A percentile compares a stretch with the other conserved stretches of the same genome.
Evolutionary conservation across 2,329 filamentous ascomycete species (phyloP).

Genomic region (Alternaria incomplexa): DNA sequence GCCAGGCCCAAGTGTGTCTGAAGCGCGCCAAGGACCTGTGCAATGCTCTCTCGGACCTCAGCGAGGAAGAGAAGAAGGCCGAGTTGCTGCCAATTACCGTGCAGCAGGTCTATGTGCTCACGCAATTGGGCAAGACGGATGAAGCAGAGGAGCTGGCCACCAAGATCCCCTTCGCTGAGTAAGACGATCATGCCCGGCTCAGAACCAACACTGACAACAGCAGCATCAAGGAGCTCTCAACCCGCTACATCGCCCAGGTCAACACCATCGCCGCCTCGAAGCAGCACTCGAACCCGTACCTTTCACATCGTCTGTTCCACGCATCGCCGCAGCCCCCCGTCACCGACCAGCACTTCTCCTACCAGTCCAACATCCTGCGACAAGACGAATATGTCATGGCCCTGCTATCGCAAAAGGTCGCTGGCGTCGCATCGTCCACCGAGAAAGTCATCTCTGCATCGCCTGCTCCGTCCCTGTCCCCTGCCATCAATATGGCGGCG

Average conservation of each 20-base stretch:
- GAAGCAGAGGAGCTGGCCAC: conserved; percentile 70
- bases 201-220: conserved; percentile 18
- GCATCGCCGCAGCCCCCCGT: conserved; percentile 59
- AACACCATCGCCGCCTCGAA: conserved; percentile 63
- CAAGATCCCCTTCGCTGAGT: conserved; percentile 68
- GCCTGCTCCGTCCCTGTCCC: conserved; percentile 54
- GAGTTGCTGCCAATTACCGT: conserved; percentile 78
- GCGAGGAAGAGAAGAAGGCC: conserved; percentile 73
- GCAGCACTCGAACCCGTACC: conserved; percentile 67
- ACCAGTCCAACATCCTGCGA: conserved; percentile 67
- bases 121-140: conserved; percentile 67
- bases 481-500: conserved; percentile 62
- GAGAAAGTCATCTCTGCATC: conserved; percentile 56
- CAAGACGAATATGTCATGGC: conserved; percentile 70
- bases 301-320: conserved; percentile 67
- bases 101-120: conserved; percentile 76
- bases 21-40: conserved; percentile 75
- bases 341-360: conserved; percentile 72
- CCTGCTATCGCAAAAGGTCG: conserved; percentile 71
- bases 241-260: conserved; percentile 69
- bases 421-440: conserved; percentile 66
- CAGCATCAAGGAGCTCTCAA: conserved; percentile 71
- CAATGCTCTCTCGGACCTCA: conserved; percentile 73
- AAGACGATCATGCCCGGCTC: conserved; percentile 36
- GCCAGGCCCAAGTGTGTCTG: conserved; percentile 69